phyloP scores from a whole-genome alignment of 106 monocot genomes.

The Narthecium ossifragum region DNA sequence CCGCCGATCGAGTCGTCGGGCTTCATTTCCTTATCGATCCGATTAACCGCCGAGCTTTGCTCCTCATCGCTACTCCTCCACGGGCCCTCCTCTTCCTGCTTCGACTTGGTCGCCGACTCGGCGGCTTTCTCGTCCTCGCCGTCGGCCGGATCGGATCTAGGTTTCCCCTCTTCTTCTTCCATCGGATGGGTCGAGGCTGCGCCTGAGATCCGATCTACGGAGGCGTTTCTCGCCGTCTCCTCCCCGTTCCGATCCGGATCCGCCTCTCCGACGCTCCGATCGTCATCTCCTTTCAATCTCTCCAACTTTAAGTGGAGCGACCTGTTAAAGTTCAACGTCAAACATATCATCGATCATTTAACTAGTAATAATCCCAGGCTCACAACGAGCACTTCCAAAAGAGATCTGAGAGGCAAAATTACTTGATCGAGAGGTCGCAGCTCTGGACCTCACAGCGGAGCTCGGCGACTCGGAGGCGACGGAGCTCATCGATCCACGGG shows the following conservation, averaged over 20 bases:
- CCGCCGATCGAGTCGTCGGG: not conserved
- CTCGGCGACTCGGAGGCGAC: slow-evolving; percentile 45
- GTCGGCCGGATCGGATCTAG: not conserved
- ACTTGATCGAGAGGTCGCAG: slow-evolving; percentile 79
- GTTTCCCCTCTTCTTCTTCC: not conserved
- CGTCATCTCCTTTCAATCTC: slow-evolving; percentile 44
- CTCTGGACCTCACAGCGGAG: slow-evolving; percentile 81
- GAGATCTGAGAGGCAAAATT: slow-evolving; percentile 17
- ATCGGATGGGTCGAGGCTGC: slow-evolving; percentile 6
- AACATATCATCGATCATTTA: slow-evolving; percentile 6
- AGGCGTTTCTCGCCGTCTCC: not conserved
- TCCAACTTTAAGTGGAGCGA: slow-evolving; percentile 48
- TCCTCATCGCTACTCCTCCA: slow-evolving; percentile 67
- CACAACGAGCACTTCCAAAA: too few species aligned
- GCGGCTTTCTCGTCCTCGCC: slow-evolving; percentile 14
- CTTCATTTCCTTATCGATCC: slow-evolving; percentile 3
- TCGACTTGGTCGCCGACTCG: slow-evolving; percentile 16
- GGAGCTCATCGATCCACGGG: slow-evolving; percentile 37
- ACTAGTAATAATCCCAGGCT: too few species aligned
- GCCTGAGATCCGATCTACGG: slow-evolving; percentile 23
- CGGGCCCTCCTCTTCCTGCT: slow-evolving; percentile 11
- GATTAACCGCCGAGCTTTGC: slow-evolving; percentile 87
- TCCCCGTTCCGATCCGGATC: not conserved
- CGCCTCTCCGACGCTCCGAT: slow-evolving; percentile 12
- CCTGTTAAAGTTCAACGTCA: too few species aligned